Evolutionary conservation across 2,329 filamentous ascomycete species (phyloP).

Genomic region (Pseudocercospora vitis): DNA sequence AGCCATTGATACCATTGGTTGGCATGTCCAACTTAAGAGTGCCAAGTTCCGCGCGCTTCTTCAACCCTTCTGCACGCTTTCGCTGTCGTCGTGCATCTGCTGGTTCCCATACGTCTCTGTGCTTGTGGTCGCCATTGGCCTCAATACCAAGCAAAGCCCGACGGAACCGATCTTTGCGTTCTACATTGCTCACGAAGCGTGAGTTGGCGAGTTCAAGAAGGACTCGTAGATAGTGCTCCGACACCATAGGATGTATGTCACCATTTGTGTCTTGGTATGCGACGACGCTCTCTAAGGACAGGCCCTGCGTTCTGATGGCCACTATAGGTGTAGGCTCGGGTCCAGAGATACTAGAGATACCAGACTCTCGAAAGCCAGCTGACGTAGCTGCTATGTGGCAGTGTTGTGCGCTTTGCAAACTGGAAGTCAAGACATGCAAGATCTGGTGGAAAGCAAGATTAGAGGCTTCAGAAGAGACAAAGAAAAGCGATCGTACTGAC

Average conservation of each 20-base stretch:
- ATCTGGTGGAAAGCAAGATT: conserved; percentile 58
- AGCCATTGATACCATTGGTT: background rate
- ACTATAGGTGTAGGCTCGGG: conserved; percentile 65
- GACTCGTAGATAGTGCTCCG: conserved; percentile 64
- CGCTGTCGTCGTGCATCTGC: conserved; percentile 40
- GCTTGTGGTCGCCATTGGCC: conserved; percentile 34
- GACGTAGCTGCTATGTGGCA: conserved; percentile 73
- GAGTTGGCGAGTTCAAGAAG: conserved; percentile 72
- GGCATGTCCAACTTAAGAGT: conserved; percentile 3
- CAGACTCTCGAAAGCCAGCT: conserved; percentile 87
- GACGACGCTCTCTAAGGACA: conserved; percentile 78
- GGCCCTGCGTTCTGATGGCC: conserved; percentile 78
- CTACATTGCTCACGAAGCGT: conserved; percentile 68
- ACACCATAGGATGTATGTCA: conserved; percentile 57
- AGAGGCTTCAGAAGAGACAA: background rate
- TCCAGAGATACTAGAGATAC: conserved; percentile 52
- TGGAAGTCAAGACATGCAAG: conserved; percentile 80
- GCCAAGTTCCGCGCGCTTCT: conserved; percentile 34
- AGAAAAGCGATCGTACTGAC: conserved; percentile 52
- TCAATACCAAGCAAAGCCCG: conserved; percentile 48
- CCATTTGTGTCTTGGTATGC: conserved; percentile 53
- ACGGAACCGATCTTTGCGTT: conserved; percentile 66
- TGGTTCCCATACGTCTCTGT: conserved; percentile 41
- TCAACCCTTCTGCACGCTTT: conserved; percentile 50
- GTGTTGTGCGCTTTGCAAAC: conserved; percentile 69